Percentiles rank a stretch among this genome's conserved stretches.
Evolutionary conservation across 2,329 filamentous ascomycete genomes (phyloP).

Genomic region (Apiospora kogelbergensis): DNA sequence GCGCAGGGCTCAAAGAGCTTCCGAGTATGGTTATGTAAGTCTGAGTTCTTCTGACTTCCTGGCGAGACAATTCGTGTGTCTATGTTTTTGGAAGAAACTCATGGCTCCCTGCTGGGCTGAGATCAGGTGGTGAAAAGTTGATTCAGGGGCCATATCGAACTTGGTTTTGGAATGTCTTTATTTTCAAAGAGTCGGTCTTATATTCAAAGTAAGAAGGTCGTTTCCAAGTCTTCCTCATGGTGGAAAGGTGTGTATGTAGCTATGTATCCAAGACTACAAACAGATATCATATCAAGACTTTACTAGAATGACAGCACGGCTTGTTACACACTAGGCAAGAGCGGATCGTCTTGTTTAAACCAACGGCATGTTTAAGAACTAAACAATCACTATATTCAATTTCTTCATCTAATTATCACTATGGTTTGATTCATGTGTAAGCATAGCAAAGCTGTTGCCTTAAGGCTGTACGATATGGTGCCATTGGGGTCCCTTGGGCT

Average conservation of each 20-base stretch:
- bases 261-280: background rate
- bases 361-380: accelerated
- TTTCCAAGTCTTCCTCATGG: background rate
- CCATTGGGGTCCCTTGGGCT: no score
- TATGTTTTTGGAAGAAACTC: background rate
- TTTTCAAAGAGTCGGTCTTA: background rate
- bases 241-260: background rate
- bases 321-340: background rate
- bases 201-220: background rate
- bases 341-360: background rate
- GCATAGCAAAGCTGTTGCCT: no score
- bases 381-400: background rate
- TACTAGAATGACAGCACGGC: background rate
- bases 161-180: background rate
- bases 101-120: background rate
- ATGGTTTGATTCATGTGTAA: no score
- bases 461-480: no score
- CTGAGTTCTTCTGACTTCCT: background rate
- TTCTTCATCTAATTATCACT: background rate
- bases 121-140: background rate
- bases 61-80: background rate
- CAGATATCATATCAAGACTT: background rate
- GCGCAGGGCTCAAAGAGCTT: background rate
- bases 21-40: background rate
- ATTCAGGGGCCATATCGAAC: background rate